Base-by-base conservation (phyloP, 257 asterid species). In the Lavandula angustifolia region DNA sequence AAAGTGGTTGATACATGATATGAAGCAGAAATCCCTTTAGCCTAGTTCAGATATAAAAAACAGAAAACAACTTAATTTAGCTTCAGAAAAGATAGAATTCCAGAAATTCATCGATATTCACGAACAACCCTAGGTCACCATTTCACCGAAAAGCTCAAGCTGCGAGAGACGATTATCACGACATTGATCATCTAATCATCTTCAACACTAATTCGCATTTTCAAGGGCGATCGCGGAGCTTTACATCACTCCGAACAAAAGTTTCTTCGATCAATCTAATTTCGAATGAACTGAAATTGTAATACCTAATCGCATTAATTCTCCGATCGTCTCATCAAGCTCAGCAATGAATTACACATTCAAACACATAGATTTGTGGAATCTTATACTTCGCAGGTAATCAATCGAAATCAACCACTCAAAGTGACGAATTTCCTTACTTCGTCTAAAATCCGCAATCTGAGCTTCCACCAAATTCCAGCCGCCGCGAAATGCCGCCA, bases 361-460 rank as follows among this genome's bases (percentile, higher is more conserved):
- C 9, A 64, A 56, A 56, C 12, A 11, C 11, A 38, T 5, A 49
- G 50, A 18, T 48, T 16, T 38, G 9, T 10, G n/a, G 22, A 38
- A 52, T 34, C 9, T n/a, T 35, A 8, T 32, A 40, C n/a, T n/a
- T n/a, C n/a, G n/a, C 10, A 64, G 31, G 62, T 29, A 63, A 46
- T 17, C 52, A 54, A 62, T 32, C 27, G 12, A 11, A 54, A 62
- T 32, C 27, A 16, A 11, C 33, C 12, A 14, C 44, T 33, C 55
- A 16, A 18, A 57, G 7, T 16, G 14, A 9, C 13, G 7, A 34
- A 35, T 16, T 40, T 40, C 13, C 66, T 67, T 42, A 55, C 41
- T 31, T 38, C 48, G 7, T 57, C 71, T 42, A 56, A 57, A 62
- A 65, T 38, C 34, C 13, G 58, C 29, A 48, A 72, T 58, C 52